Conservation (phyloP, 2,329 filamentous ascomycete species). For the Volutella citrinella region DNA sequence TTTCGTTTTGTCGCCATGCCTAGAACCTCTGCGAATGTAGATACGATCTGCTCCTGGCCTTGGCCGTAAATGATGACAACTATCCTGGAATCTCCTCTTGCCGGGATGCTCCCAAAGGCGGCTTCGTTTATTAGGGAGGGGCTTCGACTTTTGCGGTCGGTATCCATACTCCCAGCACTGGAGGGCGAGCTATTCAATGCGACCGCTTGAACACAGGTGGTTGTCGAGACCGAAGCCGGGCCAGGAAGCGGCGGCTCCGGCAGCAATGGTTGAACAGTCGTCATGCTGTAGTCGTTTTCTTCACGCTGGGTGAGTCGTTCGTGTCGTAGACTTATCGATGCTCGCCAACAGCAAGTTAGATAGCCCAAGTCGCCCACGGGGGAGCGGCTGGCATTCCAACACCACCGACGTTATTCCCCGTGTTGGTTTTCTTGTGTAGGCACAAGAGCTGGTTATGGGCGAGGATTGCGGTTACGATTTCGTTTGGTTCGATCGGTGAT, state of each 20-base stretch:
- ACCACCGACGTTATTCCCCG: conserved; percentile 5
- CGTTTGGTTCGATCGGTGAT: too few relatives aligned
- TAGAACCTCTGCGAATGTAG: conserved; percentile 73
- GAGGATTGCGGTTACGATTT: too few relatives aligned
- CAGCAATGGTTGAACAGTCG: conserved; percentile 37
- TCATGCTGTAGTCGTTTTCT: conserved; percentile 26
- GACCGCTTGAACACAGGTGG: too few relatives aligned
- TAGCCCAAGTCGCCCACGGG: conserved; percentile 11
- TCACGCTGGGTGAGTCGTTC: conserved; percentile 11
- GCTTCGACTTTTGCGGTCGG: conserved; percentile 34
- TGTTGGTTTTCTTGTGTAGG: too few relatives aligned
- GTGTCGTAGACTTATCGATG: conserved; percentile 3
- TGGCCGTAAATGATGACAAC: conserved; percentile 67
- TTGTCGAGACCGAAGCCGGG: conserved; percentile 14
- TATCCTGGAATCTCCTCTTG: conserved; percentile 54
- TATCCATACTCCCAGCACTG: conserved; percentile 26
- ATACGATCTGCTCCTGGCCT: conserved; percentile 71
- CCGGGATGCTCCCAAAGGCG: conserved; percentile 44
- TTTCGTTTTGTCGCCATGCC: conserved; percentile 68
- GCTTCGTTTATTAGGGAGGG: conserved; percentile 34
- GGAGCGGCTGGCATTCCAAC: conserved; percentile 14
- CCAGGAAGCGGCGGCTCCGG: conserved; percentile 30
- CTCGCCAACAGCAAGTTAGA: conserved; percentile 3
- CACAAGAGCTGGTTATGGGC: too few relatives aligned
- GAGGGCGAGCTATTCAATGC: conserved; percentile 22